Evolutionary conservation across 2,329 filamentous ascomycete genomes (phyloP).

Genomic region (Endoconidiophora polonica): DNA sequence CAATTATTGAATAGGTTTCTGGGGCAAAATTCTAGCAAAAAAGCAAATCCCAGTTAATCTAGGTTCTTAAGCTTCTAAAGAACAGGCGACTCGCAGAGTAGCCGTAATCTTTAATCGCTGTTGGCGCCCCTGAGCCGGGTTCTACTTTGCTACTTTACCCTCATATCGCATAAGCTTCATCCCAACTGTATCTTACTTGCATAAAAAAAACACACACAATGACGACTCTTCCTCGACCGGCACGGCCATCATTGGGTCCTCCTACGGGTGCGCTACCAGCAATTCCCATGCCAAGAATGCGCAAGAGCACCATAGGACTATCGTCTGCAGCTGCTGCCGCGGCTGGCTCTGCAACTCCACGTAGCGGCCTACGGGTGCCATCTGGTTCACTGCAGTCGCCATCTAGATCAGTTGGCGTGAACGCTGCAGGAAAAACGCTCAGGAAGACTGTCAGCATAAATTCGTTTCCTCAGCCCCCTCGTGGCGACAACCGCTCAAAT

Average conservation of each 20-base stretch:
- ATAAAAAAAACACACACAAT: slow-evolving; percentile 22
- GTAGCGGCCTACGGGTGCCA: slow-evolving; percentile 41
- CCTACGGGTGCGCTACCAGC: slow-evolving; percentile 58
- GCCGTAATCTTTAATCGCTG: neutral
- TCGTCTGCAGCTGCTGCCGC: slow-evolving; percentile 21
- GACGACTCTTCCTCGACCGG: slow-evolving; percentile 48
- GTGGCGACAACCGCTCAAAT: slow-evolving; percentile 38
- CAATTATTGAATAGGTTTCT: no score
- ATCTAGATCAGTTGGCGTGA: slow-evolving; percentile 38
- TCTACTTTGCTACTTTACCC: neutral
- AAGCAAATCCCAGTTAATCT: no score
- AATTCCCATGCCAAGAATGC: slow-evolving; percentile 54
- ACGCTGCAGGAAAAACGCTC: slow-evolving; percentile 49
- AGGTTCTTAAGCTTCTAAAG: no score
- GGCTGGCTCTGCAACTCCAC: slow-evolving; percentile 33
- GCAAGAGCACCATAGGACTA: slow-evolving; percentile 43
- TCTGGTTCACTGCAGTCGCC: slow-evolving; percentile 35
- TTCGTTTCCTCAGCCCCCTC: slow-evolving; percentile 79
- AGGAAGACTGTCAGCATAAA: slow-evolving; percentile 87
- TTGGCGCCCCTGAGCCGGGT: neutral
- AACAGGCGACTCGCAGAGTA: no score
- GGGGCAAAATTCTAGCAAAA: no score
- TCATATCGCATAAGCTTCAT: neutral
- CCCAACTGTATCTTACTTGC: neutral
- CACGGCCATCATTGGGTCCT: slow-evolving; percentile 52